Evolutionary conservation across 495 filamentous ascomycete species (phyloP).

Genomic region (Neurospora sublineolata): DNA sequence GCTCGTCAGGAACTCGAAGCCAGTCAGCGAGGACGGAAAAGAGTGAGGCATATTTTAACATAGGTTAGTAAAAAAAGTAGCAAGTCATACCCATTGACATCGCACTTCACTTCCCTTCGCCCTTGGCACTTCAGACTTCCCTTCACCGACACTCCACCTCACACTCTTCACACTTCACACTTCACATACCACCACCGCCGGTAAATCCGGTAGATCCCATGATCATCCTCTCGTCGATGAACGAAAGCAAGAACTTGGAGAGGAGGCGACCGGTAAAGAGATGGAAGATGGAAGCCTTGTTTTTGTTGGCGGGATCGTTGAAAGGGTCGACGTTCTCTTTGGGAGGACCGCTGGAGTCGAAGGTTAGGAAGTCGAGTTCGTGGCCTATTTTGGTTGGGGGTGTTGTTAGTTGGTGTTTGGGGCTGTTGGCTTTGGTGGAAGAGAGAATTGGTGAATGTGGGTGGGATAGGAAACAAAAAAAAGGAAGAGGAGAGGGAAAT

Average conservation of each 20-base stretch:
- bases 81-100: background rate
- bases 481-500: background rate
- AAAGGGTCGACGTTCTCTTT: constrained; percentile 21
- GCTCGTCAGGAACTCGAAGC: background rate
- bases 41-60: background rate
- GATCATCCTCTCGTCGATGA: constrained; percentile 27
- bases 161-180: background rate
- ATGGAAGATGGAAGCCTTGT: background rate
- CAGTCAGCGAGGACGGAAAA: background rate
- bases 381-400: constrained; percentile 24
- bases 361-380: constrained; percentile 36
- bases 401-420: constrained; percentile 1
- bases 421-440: background rate
- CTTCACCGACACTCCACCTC: background rate
- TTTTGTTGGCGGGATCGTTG: background rate
- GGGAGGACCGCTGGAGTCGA: constrained; percentile 33
- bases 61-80: background rate
- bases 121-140: background rate
- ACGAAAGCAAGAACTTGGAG: constrained; percentile 39
- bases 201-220: background rate
- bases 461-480: background rate
- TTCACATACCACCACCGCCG: background rate
- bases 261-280: constrained; percentile 35
- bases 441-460: background rate
- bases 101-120: background rate